A percentile compares a stretch with the other conserved stretches of the same genome.
These are phyloP conservation scores for Malus orientalis DNA, from an alignment of 306 rosid genomes.

Conservation along the genomic window DNA sequence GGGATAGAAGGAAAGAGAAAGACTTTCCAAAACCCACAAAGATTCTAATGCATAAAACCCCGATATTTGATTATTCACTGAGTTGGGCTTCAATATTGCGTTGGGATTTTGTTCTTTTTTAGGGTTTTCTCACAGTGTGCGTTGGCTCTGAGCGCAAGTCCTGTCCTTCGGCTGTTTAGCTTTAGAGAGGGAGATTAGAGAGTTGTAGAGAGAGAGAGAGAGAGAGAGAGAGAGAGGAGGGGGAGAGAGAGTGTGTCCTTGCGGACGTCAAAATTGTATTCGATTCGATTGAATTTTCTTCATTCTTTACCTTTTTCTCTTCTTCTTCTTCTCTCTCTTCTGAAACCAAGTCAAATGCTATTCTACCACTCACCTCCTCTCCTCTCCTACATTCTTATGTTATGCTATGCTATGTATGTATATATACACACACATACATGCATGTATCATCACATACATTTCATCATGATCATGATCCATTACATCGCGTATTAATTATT, in stretches of 20 bases:
- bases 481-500: neutral
- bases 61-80: conserved; percentile 3
- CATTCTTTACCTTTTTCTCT: conserved; percentile 33
- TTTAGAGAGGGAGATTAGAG: conserved; percentile 14
- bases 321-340: conserved; percentile 11
- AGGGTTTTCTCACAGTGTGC: conserved; percentile 46
- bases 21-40: neutral
- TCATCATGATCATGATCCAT: neutral
- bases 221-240: conserved; percentile 16
- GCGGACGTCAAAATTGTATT: conserved; percentile 98
- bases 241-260: conserved; percentile 19
- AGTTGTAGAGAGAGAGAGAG: conserved; percentile 53
- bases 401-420: neutral
- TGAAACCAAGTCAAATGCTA: conserved; percentile 63
- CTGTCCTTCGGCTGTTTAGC: conserved; percentile 33
- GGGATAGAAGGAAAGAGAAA: neutral
- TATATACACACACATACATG: neutral
- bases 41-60: conserved; percentile 4
- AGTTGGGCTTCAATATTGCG: neutral
- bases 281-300: conserved; percentile 73
- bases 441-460: neutral
- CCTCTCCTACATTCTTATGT: neutral
- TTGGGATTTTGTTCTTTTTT: neutral
- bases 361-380: conserved; percentile 18
- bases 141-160: conserved; percentile 22